Evolutionary conservation across 148 eudicot species (phyloP), one percentile per base, ranked within the genome.

Genomic region (Heliamphora exappendiculata): DNA sequence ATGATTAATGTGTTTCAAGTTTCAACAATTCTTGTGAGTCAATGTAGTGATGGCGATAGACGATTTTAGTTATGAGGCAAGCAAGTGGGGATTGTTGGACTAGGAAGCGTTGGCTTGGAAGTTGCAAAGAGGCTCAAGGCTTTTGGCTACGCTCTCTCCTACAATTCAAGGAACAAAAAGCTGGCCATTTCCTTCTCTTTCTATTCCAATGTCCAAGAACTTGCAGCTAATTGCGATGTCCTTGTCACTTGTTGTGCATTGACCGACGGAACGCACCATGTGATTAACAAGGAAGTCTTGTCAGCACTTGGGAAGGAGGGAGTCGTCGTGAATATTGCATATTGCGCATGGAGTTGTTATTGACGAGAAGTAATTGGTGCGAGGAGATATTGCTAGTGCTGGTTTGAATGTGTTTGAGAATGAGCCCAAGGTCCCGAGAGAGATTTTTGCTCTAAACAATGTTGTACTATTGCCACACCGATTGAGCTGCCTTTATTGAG

Each of bases 331-430:
- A 87, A n/a, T n/a, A n/a, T n/a, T n/a, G n/a, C n/a, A 87, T 19
- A 39, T 87, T 19, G 90, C 76, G 5, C 84, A 88, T 1, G 90
- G 90, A 60, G 75, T 80, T 4, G 51, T 85, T 44, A 63, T 87
- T 20, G 85, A 87, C 31, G 90, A 87, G 80, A 78, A 66, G 29
- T 86, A 85, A 41, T n/a, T 87, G 71, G 86, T 87, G 36, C 76
- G 81, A 42, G 87, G 84, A 4, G 71, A 63, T 70, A 78, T 85
- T 17, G 89, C 78, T 0, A 87, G 89, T 54, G 89, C 86, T 64
- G 89, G 89, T 0, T 75, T 87, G 70, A 87, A 87, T 57, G 89
- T 87, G 49, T 87, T 80, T 49, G 90, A 87, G 82, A 47, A 77
- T 44, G 90, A 87, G 68, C 90, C 90, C 26, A 1, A 20, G 50